Evolutionary conservation across 2,329 filamentous ascomycete genomes (phyloP), one percentile per base, ranked within the genome.

Genomic region (Clarireedia hainanense): DNA sequence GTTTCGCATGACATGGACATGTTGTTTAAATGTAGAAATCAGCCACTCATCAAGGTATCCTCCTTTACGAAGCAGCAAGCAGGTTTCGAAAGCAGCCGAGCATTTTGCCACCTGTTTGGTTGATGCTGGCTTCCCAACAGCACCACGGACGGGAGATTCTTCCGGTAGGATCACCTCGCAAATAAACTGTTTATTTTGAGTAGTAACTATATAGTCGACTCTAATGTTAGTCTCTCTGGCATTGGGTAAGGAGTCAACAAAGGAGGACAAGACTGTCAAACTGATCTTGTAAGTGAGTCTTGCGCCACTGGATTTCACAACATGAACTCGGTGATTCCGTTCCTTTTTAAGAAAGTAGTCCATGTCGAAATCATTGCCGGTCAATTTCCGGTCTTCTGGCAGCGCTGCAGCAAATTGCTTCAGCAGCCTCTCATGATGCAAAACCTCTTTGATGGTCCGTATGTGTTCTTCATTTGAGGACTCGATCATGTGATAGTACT

Each of bases 401-500:
- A 97, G 74, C 0, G 79, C 74, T 40, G 80, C 74, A 69, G 91
- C 96, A 65, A 96, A 96, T 0, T 74, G 71, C n/a, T 84, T 81
- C 73, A 99, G 82, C 2, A 79, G 71, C 37, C 71, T 68, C 66
- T 88, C 83, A 57, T 85, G 79, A 23, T 78, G 71, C 17, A 78
- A 76, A 37, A 84, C 82, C 61, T 88, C 80, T 9, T 75, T 69
- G 1, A 89, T 67, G n/a, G 75, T 74, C 39, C 76, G 71, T 1
- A 69, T 62, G 50, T 95, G 87, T 0, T 74, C 73, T 12, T 69
- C 61, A 63, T 96, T 96, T 6, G 78, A 80, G 1, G 71, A 67
- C 67, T 97, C 91, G 2, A 89, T 69, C 88, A 99, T 91, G 65
- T 88, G 89, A 36, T 91, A 80, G 69, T 92, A 96, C 60, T 80